phyloP scores from a whole-genome alignment of 805 yeast species.

The Barnettozyma wickerhamii region DNA sequence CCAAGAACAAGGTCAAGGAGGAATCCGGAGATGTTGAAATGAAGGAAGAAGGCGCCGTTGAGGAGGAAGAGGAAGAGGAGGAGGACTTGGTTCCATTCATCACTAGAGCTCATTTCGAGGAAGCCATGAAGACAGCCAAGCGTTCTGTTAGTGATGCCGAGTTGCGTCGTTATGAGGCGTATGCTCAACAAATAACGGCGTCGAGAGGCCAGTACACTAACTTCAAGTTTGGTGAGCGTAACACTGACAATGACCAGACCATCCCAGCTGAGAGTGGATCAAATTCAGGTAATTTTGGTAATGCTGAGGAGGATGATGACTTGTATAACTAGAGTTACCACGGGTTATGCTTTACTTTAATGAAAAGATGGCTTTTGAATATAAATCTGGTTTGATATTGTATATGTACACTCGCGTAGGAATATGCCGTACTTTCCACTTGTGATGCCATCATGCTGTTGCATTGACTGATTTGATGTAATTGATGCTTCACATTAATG shows the following conservation, averaged over 20 bases:
- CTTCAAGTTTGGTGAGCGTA: slow-evolving; percentile 70
- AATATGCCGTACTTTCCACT: too few species aligned
- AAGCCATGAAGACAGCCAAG: slow-evolving; percentile 99
- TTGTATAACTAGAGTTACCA: slow-evolving; percentile 48
- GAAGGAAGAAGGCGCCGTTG: slow-evolving; percentile 24
- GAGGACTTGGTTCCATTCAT: slow-evolving; percentile 96
- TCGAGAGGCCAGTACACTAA: slow-evolving; percentile 93
- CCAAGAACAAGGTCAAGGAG: slow-evolving; percentile 32
- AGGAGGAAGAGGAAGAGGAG: slow-evolving; percentile 49
- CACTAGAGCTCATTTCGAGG: slow-evolving; percentile 91
- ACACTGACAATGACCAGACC: slow-evolving; percentile 30
- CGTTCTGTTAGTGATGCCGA: slow-evolving; percentile 97
- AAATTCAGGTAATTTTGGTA: slow-evolving; percentile 39
- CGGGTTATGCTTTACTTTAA: too few species aligned
- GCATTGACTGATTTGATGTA: too few species aligned
- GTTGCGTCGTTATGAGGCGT: slow-evolving; percentile 97
- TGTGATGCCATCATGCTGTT: too few species aligned
- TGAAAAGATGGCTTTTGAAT: too few species aligned
- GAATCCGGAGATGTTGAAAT: slow-evolving; percentile 50
- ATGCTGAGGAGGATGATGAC: slow-evolving; percentile 58
- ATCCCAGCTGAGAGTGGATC: slow-evolving; percentile 27
- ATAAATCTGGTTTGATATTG: neutral
- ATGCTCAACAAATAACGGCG: slow-evolving; percentile 93
- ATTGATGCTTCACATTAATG: too few species aligned
- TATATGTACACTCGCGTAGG: too few species aligned